A percentile compares a stretch with the other conserved stretches of the same genome.
phyloP scores from a whole-genome alignment of 495 filamentous ascomycete genomes.

The Durotheca rogersii region DNA sequence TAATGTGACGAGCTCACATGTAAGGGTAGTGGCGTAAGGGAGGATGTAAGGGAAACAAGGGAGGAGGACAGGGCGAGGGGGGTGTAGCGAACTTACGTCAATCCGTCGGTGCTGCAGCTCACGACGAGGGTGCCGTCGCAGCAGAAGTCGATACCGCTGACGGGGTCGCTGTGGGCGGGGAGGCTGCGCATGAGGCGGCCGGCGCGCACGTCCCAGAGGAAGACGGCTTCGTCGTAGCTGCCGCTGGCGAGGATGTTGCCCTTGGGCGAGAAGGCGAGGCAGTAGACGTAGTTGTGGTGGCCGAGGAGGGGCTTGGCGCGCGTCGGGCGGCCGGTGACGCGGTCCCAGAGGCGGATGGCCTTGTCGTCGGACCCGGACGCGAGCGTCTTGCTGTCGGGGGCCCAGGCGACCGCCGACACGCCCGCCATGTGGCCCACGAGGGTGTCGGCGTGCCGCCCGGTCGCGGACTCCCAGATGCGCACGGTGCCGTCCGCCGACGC shows the following conservation, averaged over 20 bases:
- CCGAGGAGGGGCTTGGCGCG: constrained; percentile 69
- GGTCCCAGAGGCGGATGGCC: constrained; percentile 89
- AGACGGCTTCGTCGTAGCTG: constrained; percentile 95
- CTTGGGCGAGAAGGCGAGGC: constrained; percentile 89
- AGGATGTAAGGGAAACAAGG: no score
- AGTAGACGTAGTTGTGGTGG: constrained; percentile 95
- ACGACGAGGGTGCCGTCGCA: constrained; percentile 88
- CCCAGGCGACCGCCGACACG: constrained; percentile 86
- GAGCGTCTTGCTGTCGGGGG: constrained; percentile 78
- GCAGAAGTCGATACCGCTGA: constrained; percentile 89
- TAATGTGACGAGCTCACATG: no score
- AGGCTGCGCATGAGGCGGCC: constrained; percentile 82
- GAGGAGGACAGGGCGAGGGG: background rate
- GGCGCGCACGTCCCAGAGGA: constrained; percentile 91
- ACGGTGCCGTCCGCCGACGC: constrained; percentile 84
- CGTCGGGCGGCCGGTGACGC: constrained; percentile 65
- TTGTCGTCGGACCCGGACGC: constrained; percentile 96
- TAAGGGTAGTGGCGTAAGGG: no score
- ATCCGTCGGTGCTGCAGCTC: constrained; percentile 83
- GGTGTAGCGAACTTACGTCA: constrained; percentile 59
- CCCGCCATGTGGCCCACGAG: constrained; percentile 94
- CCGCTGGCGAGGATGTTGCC: constrained; percentile 94
- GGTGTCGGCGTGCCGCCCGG: constrained; percentile 76
- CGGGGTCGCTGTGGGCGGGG: constrained; percentile 92
- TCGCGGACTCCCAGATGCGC: constrained; percentile 84